These are phyloP conservation scores for Yamadazyma insecticola DNA, from an alignment of 805 yeast species.

Conservation along the genomic window DNA sequence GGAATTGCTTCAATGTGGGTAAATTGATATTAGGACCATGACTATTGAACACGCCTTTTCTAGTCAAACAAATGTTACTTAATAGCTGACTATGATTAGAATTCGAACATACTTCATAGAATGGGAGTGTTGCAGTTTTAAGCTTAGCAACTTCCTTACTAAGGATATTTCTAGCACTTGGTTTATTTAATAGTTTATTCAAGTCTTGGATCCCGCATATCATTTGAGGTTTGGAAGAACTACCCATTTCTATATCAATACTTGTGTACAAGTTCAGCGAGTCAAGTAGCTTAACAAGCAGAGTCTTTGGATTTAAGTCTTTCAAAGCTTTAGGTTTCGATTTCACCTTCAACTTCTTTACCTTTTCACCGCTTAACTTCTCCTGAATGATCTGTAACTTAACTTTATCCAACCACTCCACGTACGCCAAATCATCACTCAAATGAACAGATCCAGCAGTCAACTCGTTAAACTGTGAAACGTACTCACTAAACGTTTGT, in stretches of 20 bases:
- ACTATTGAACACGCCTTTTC: constrained; percentile 13
- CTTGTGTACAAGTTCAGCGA: too few relatives aligned
- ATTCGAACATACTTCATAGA: constrained; percentile 48
- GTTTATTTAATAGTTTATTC: constrained; percentile 11
- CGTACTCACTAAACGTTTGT: not conserved
- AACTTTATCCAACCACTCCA: too few relatives aligned
- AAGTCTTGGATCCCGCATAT: constrained; percentile 1
- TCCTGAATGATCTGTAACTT: too few relatives aligned
- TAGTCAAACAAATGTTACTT: constrained; percentile 18
- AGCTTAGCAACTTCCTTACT: constrained; percentile 34
- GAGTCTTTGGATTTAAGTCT: too few relatives aligned
- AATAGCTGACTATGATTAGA: constrained; percentile 26
- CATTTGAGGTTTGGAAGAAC: too few relatives aligned
- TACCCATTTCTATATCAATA: too few relatives aligned
- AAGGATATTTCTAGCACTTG: constrained; percentile 37
- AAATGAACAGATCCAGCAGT: not conserved
- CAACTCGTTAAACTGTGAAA: not conserved
- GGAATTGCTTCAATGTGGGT: constrained; percentile 10
- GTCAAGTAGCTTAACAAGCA: too few relatives aligned
- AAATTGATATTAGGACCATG: constrained; percentile 6
- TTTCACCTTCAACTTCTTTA: too few relatives aligned
- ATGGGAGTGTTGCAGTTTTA: constrained; percentile 38
- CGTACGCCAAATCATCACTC: too few relatives aligned
- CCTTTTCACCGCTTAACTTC: too few relatives aligned
- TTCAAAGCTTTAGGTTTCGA: too few relatives aligned